These are phyloP conservation scores for Dothistroma pini DNA, from an alignment of 2,329 filamentous ascomycete species.

Conservation along the genomic window DNA sequence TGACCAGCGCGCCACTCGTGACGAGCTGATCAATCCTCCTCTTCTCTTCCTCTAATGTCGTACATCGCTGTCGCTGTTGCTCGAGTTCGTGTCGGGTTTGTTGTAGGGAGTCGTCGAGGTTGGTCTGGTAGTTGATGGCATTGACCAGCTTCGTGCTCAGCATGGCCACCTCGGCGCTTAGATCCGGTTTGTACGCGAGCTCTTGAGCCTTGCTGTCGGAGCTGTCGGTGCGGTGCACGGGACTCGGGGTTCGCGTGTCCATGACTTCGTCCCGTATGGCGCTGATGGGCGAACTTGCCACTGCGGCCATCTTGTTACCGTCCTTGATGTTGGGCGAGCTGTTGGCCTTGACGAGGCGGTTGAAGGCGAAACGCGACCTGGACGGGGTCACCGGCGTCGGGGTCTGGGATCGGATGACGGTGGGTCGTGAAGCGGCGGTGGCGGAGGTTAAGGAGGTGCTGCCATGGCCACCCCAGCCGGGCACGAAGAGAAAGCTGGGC, in stretches of 20 bases:
- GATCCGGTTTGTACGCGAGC: constrained; percentile 51
- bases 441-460: constrained; percentile 1
- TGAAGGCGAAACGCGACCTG: constrained; percentile 18
- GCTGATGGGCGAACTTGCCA: constrained; percentile 15
- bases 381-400: constrained; percentile 8
- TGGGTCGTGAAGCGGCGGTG: constrained; percentile 4
- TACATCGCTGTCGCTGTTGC: constrained; percentile 62
- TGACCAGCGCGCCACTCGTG: constrained; percentile 69
- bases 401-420: constrained; percentile 12
- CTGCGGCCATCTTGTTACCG: constrained; percentile 21
- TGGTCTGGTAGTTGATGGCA: constrained; percentile 94
- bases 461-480: constrained; percentile 14
- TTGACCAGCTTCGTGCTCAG: constrained; percentile 95
- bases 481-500: constrained; percentile 15
- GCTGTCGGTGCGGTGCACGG: constrained; percentile 18
- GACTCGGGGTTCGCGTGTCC: constrained; percentile 44
- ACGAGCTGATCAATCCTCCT: constrained; percentile 68
- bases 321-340: constrained; percentile 23
- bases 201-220: constrained; percentile 41
- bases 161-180: constrained; percentile 75
- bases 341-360: constrained; percentile 23
- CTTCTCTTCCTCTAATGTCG: constrained; percentile 64
- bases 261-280: constrained; percentile 24
- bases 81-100: constrained; percentile 81
- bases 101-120: constrained; percentile 81